Percentiles rank a stretch among this genome's conserved stretches.
These are phyloP conservation scores for Aspergillus clavatus DNA, from an alignment of 2,329 filamentous ascomycete species.

Conservation along the genomic window DNA sequence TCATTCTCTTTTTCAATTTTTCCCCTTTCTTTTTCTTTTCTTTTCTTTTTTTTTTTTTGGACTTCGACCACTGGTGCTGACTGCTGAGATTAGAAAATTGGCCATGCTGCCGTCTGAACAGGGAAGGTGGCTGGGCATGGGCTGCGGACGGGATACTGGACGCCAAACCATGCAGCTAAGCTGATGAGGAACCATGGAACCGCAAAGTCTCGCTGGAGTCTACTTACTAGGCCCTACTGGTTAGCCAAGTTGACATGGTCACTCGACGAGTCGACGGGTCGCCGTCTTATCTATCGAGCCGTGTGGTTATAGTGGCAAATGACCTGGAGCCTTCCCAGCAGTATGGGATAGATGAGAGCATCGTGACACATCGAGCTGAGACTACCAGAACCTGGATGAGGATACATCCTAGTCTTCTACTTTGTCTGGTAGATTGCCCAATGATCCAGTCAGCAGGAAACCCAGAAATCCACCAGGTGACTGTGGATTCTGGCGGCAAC, in stretches of 20 bases:
- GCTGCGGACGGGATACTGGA: constrained; percentile 1
- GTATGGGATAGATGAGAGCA: too few relatives aligned
- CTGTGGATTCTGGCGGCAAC: constrained; percentile 27
- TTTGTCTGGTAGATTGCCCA: too few relatives aligned
- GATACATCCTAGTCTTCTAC: too few relatives aligned
- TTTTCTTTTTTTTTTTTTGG: too few relatives aligned
- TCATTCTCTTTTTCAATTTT: too few relatives aligned
- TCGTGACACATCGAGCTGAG: too few relatives aligned
- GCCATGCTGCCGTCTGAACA: constrained; percentile 1
- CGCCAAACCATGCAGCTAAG: constrained; percentile 3
- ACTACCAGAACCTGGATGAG: too few relatives aligned
- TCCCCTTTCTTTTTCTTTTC: too few relatives aligned
- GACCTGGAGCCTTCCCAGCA: too few relatives aligned
- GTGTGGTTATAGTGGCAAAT: constrained; percentile 12
- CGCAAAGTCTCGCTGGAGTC: background rate
- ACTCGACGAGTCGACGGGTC: constrained; percentile 1
- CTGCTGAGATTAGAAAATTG: too few relatives aligned
- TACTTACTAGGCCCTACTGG: too few relatives aligned
- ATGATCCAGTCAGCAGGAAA: constrained; percentile 5
- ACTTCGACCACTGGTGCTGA: too few relatives aligned
- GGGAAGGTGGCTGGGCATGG: constrained; percentile 3
- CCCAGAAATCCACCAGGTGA: constrained; percentile 6
- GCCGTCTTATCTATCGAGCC: background rate
- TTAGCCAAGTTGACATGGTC: background rate
- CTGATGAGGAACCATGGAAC: constrained; percentile 1